phyloP scores from a whole-genome alignment of 148 eudicot species.

The Rhododendron griersonianum region DNA sequence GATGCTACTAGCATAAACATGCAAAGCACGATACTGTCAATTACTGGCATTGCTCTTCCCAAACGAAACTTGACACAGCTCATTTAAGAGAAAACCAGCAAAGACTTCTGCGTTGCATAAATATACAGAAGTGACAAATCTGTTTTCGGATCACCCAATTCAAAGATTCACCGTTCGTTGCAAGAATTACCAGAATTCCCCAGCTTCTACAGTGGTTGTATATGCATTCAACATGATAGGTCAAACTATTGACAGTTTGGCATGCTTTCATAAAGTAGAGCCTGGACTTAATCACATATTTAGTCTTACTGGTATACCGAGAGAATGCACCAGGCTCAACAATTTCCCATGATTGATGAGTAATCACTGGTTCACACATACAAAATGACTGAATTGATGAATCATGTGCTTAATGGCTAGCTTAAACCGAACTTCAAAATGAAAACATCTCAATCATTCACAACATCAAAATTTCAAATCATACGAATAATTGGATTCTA shows the following conservation, averaged over 20 bases:
- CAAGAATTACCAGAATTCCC: background rate
- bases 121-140: background rate
- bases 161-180: background rate
- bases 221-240: background rate
- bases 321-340: background rate
- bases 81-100: background rate
- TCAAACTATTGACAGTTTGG: background rate
- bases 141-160: background rate
- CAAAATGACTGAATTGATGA: background rate
- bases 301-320: background rate
- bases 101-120: background rate
- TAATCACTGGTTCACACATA: background rate
- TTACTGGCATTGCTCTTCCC: background rate
- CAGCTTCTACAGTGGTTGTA: background rate
- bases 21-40: background rate
- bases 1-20: background rate
- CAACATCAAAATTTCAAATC: background rate
- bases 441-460: background rate
- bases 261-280: background rate
- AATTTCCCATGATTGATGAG: background rate
- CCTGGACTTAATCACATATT: background rate
- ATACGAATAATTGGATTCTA: background rate
- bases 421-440: background rate
- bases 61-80: background rate
- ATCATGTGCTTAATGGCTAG: background rate